Base-by-base conservation (phyloP, 441 rosid genomes). In the Geranium incanum region DNA sequence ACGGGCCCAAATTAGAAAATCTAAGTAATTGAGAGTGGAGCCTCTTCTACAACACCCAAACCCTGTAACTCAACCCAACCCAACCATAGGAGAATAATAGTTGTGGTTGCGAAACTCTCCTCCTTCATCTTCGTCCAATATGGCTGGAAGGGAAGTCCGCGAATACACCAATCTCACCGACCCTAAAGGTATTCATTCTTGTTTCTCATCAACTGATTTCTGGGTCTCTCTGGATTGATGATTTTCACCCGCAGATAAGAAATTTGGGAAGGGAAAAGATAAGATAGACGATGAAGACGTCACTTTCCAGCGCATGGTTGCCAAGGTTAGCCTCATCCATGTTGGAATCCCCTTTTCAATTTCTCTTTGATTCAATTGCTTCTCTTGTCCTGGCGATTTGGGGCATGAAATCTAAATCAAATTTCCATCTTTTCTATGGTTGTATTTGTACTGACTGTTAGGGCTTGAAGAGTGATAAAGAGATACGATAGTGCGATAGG, bases 251-350 rank as follows among this genome's bases (percentile, higher is more conserved):
- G 1, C 63, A 94, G 99, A 94, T 78, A 92, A 83, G 86, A 92
- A 90, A 76, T 85, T 48, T 85, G 99, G 97, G 9, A 89, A 86
- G 75, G 92, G 95, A 33, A 94, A 85, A 71, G 98, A 91, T 68
- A 92, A 82, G 80, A 83, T 88, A 19, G 99, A 92, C 70, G 99
- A 94, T 72, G 97, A 94, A 85, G 99, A 94, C 75, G 77, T 88
- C 68, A 92, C 98, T n/a, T 91, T 93, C 72, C 96, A 89, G 83
- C 97, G 97, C 15, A 93, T 93, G 98, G 98, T 94, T 78, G 93
- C 99, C 74, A 94, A 94, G 97, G 99, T 94, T 94, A 89, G 97
- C 78, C 71, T 79, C 80, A 75, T 78, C 84, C 81, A 76, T 83
- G 81, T 80, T 39, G 41, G 1, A 38, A 38, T 38, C 5, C 74